Evolutionary conservation across 805 yeast genomes (phyloP), one percentile per base, ranked within the genome.

Genomic region (Ascoidea rubescens): DNA sequence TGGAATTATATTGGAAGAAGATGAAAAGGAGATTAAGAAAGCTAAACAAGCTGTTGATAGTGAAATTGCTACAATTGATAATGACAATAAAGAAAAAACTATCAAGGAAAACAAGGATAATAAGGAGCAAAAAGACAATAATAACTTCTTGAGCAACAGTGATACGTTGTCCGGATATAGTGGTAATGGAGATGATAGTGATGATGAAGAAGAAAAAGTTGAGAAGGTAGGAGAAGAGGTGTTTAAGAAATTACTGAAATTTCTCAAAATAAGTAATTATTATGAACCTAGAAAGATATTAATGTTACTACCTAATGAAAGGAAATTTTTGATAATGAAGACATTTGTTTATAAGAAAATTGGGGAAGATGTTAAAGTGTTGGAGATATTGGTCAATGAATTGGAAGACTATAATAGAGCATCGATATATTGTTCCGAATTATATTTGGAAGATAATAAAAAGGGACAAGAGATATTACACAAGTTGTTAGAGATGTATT

Each of bases 331-430:
- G 6, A 67, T 75, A 30, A 70, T 82, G 45, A 73, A 77, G 46
- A 78, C 86, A 0, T 71, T 76, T 48, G 75, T 89, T 2, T 71
- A 84, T 51, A 73, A 74, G 48, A 74, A 78, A 54, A 60, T 84
- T 47, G 80, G 78, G 1, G 78, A 78, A 51, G 87, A 86, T 60
- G 71, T 73, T 8, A 74, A 78, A 50, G 82, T 87, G 0, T 66
- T 91, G 16, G 77, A 78, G 52, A 75, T 87, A 1, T 70, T 80
- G 31, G 79, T 78, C 48, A 71, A 75, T 49, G 79, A 79, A 21
- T 64, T 86, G 48, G 65, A 75, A 4, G 84, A 84, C 60, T 72
- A 77, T 49, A 65, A 65, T 21, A 67, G 70, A n/a, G 85, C 95
- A 0, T 73, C 83, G 54, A 61, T 66, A 2, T 85, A 85, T 59